Percentiles rank a stretch among this genome's conserved stretches.
phyloP scores from a whole-genome alignment of 2,329 filamentous ascomycete genomes.

The Periconia sp. region DNA sequence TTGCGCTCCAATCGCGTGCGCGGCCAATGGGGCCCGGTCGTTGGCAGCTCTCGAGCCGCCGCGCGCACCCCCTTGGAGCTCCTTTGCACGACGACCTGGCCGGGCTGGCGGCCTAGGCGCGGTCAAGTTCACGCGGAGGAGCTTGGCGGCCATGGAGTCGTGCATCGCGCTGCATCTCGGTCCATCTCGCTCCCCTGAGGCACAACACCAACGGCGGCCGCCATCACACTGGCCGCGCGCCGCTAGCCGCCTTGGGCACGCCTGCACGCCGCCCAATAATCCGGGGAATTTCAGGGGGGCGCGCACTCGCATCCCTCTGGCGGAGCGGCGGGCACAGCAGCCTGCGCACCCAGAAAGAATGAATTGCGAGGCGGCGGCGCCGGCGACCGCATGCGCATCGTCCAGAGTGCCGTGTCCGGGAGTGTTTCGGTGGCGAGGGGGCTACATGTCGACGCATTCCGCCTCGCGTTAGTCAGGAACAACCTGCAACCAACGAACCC shows the following conservation, averaged over 20 bases:
- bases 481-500: no score
- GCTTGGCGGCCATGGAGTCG: slow-evolving; percentile 9
- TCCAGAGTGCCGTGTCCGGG: no score
- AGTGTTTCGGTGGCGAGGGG: no score
- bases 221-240: slow-evolving; percentile 10
- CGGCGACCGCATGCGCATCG: no score
- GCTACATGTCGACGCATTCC: no score
- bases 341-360: no score
- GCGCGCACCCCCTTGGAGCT: slow-evolving; percentile 23
- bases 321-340: no score
- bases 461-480: no score
- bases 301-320: no score
- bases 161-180: no score
- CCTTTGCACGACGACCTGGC: slow-evolving; percentile 19
- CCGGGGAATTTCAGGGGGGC: slow-evolving; percentile 45
- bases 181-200: no score
- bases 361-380: no score
- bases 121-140: slow-evolving; percentile 11
- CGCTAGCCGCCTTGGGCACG: slow-evolving; percentile 25
- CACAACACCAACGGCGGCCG: slow-evolving; percentile 32
- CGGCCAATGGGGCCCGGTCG: slow-evolving; percentile 16
- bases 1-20: slow-evolving; percentile 29
- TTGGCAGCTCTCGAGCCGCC: slow-evolving; percentile 4
- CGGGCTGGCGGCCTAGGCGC: background rate
- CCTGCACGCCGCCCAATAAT: slow-evolving; percentile 35